A percentile compares a stretch with the other conserved stretches of the same genome.
phyloP scores from a whole-genome alignment of 139 green algal species.

The Dunaliella sp. region DNA sequence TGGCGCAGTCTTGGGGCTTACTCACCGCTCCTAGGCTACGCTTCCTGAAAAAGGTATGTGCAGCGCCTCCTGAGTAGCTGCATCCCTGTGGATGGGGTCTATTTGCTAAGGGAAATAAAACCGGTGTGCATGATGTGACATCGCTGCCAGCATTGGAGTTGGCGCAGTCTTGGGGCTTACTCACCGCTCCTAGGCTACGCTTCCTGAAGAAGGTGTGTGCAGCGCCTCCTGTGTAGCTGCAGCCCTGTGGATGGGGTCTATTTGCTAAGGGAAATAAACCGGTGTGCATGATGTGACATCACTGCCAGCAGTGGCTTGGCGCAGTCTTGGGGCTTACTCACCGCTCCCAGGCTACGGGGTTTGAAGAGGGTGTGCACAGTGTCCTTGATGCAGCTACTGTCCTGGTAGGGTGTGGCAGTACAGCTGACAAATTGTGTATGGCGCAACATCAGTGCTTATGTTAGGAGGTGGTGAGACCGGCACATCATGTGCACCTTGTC shows the following conservation, averaged over 20 bases:
- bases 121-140: slow-evolving; percentile 78
- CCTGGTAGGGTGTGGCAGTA: no score
- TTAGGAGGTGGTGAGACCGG: no score
- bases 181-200: slow-evolving; percentile 75
- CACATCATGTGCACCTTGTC: no score
- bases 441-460: slow-evolving; percentile 64
- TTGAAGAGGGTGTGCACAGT: slow-evolving; percentile 66
- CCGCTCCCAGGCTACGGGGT: slow-evolving; percentile 81
- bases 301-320: slow-evolving; percentile 66
- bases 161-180: slow-evolving; percentile 76
- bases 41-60: slow-evolving; percentile 75
- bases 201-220: slow-evolving; percentile 77
- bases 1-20: slow-evolving; percentile 78
- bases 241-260: no score
- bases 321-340: slow-evolving; percentile 74
- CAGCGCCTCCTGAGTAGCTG: no score
- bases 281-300: slow-evolving; percentile 79
- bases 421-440: no score
- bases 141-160: slow-evolving; percentile 67
- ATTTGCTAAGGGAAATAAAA: no score
- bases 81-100: no score
- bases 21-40: slow-evolving; percentile 75
- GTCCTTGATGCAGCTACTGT: no score
- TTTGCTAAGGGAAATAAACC: no score
- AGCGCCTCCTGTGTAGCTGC: no score